These are phyloP conservation scores for Paecilomyces dactylethromorphus DNA, from an alignment of 2,329 filamentous ascomycete genomes.

Conservation along the genomic window DNA sequence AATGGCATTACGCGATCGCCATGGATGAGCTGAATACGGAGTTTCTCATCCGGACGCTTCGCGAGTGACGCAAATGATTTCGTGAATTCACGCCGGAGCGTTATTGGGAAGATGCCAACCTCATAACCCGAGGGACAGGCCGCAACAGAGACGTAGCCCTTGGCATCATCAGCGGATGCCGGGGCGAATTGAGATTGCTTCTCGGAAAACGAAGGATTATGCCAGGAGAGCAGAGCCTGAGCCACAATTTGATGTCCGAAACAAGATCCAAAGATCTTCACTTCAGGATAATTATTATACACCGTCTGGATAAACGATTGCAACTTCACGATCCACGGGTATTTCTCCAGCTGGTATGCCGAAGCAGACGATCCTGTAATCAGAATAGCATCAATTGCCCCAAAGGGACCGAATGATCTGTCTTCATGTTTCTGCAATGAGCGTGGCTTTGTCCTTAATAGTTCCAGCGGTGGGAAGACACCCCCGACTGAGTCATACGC, in stretches of 20 bases:
- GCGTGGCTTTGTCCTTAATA: slow-evolving; percentile 11
- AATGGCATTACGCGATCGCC: slow-evolving; percentile 21
- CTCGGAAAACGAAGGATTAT: neutral
- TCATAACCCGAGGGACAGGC: slow-evolving; percentile 17
- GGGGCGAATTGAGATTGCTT: slow-evolving; percentile 4
- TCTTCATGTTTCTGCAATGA: neutral
- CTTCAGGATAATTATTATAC: slow-evolving; percentile 18
- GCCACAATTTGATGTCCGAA: slow-evolving; percentile 29
- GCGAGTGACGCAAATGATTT: slow-evolving; percentile 8
- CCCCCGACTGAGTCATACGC: slow-evolving; percentile 28
- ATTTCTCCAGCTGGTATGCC: slow-evolving; percentile 18
- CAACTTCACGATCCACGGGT: slow-evolving; percentile 23
- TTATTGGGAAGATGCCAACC: slow-evolving; percentile 22
- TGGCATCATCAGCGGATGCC: neutral
- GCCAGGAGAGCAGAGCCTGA: slow-evolving; percentile 15
- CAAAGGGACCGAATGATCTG: neutral
- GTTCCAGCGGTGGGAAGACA: slow-evolving; percentile 17
- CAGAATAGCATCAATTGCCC: slow-evolving; percentile 22
- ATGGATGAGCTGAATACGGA: slow-evolving; percentile 28
- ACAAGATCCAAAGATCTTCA: slow-evolving; percentile 27
- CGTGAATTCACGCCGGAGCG: slow-evolving; percentile 14
- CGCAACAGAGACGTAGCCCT: slow-evolving; percentile 10
- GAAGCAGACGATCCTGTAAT: slow-evolving; percentile 25
- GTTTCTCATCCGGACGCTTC: neutral
- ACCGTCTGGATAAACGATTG: slow-evolving; percentile 19